Base-by-base conservation (phyloP, 2,329 filamentous ascomycete species). In the Massarina eburnea region DNA sequence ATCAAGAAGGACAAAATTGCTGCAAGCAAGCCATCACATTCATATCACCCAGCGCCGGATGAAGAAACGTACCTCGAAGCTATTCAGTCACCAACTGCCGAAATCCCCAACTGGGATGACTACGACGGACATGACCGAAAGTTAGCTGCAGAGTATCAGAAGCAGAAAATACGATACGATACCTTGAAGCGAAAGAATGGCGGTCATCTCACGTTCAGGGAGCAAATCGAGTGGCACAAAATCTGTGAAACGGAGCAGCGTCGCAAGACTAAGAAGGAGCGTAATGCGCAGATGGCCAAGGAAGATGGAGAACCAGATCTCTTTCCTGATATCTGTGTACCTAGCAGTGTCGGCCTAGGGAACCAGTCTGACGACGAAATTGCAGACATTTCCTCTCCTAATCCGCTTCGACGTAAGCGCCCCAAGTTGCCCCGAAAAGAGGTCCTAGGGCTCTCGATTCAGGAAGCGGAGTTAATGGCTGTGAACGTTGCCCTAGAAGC, bases 401-500 rank as follows among this genome's bases (percentile, higher is more conserved):
- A 17, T 29, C 8, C 26, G 14, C 26, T 14, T 18, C 17, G 19
- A 34, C 32, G 32, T 18, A 34, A 34, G 10, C 32, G 32, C 5
- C 32, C 32, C 3, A 18, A 34, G 32, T 14, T 34, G 32, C 32
- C 32, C 17, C 32, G 22, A 36, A 8, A 48, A 37, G 9, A 43
- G 27, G 14, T 30, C 46, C 6, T 20, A 41, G 9, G 8, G 44
- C 7, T 49, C 39, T 20, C 1, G 45, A 54, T 68, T 21, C 49
- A 54, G n/a, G 64, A 62, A n/a, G 58, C 59, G 4, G 62, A 68
- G 38, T 14, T 60, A 0, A 36, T 48, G 20, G 55, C 57, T 22
- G 68, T 70, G 67, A 40, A n/a, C 5, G 63, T 66, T 8, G 61
- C 52, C 6, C 35, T 67, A 1, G 60, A 69, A 8, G 62, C 59